Evolutionary conservation across 2,329 filamentous ascomycete species (phyloP), one percentile per base, ranked within the genome.

Genomic region (Laburnicola sp.): DNA sequence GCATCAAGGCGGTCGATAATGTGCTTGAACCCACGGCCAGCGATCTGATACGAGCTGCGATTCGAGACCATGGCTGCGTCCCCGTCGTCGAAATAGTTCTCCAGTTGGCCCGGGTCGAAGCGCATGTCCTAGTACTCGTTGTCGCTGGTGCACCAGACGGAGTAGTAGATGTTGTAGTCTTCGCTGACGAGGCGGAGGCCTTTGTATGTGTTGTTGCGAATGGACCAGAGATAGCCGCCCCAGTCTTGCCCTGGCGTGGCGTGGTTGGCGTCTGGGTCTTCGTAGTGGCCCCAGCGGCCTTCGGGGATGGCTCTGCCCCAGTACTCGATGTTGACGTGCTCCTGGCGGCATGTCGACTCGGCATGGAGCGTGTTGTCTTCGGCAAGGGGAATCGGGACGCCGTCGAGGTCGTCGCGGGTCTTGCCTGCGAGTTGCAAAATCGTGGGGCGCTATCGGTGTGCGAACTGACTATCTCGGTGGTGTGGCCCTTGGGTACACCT

Each of bases 71-170:
- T 16, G 16, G 16, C 16, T 16, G 16, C 16, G 16, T 16, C 16
- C 16, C 1, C 16, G 16, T 16, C 16, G 16, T 16, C 16, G 16
- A 16, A 16, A 16, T 16, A 16, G 40, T 67, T 67, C 16, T 61
- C 36, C 5, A 67, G 38, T 52, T 67, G 64, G 23, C 56, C 51
- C 0, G 59, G 62, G 36, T 66, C 63, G n/a, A 16, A 2, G n/a
- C 31, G 39, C 34, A 86, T 61, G 54, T 88, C 79, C 63, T 88
- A 89, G 2, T 87, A 76, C 65, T 89, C 85, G 48, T 83, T 81
- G 61, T 87, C 85, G 45, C 85, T 84, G 5, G 74, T 86, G 62
- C 86, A 89, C 85, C 86, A 89, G 0, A 87, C 83, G 0, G 83
- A 80, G 60, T 89, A 89, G 54, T 84, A 83, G 4, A 88, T 65